Conservation (phyloP, 2,329 filamentous ascomycete genomes). For the Penicillium verrucosum region DNA sequence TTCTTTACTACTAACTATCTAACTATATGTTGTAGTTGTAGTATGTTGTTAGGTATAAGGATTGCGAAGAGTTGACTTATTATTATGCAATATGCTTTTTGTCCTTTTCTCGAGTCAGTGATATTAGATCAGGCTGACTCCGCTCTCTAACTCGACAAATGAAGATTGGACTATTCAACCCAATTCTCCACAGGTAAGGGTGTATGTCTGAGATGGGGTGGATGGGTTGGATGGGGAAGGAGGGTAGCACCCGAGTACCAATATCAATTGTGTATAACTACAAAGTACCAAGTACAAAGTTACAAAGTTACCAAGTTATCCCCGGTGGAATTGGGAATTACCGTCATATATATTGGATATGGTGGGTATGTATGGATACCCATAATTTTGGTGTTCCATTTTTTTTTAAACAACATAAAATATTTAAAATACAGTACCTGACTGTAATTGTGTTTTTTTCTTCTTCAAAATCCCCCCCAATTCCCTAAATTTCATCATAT, state of each 20-base stretch:
- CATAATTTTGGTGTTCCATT: neutral
- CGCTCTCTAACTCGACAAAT: neutral
- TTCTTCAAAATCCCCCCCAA: slow-evolving; percentile 1
- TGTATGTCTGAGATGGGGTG: neutral
- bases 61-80: neutral
- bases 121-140: neutral
- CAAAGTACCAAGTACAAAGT: no score
- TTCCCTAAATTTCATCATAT: slow-evolving; percentile 34
- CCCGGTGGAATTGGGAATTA: neutral
- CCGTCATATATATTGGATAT: neutral
- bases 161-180: neutral
- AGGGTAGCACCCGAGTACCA: neutral
- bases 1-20: no score
- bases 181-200: neutral
- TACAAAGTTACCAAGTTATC: no score
- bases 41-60: neutral
- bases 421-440: neutral
- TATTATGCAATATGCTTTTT: neutral
- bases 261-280: neutral
- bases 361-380: neutral
- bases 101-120: neutral
- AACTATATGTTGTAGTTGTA: no score
- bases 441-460: slow-evolving; percentile 1
- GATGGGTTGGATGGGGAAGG: no score
- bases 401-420: neutral